These are phyloP conservation scores for Penicillium nordicum DNA, from an alignment of 2,329 filamentous ascomycete species.

Conservation along the genomic window DNA sequence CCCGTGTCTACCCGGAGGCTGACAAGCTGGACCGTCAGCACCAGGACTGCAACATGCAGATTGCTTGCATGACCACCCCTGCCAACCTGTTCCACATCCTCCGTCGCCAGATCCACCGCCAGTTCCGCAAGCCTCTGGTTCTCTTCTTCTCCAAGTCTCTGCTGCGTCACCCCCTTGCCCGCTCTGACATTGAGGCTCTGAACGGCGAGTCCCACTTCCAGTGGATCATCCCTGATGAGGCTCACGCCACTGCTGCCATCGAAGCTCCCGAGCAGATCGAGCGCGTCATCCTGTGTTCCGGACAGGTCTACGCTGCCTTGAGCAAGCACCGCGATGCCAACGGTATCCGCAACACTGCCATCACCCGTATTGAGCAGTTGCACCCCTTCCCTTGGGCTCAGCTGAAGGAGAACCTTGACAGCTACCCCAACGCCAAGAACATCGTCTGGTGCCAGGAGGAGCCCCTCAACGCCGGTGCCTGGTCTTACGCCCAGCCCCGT, in stretches of 20 bases:
- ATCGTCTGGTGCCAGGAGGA: conserved; percentile 98
- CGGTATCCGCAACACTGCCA: conserved; percentile 82
- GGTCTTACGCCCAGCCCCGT: conserved; percentile 95
- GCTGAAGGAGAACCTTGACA: conserved; percentile 92
- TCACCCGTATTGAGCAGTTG: conserved; percentile 94
- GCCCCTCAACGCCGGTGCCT: conserved; percentile 93
- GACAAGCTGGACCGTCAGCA: conserved; percentile 95
- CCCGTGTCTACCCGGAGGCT: conserved; percentile 79
- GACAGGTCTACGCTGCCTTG: conserved; percentile 88
- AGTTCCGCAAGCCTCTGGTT: conserved; percentile 97
- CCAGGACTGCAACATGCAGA: conserved; percentile 99
- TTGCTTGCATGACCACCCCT: conserved; percentile 94
- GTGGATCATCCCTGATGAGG: conserved; percentile 91
- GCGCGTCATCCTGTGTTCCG: conserved; percentile 88
- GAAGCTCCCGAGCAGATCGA: conserved; percentile 81
- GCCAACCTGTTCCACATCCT: conserved; percentile 95
- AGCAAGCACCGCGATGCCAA: conserved; percentile 87
- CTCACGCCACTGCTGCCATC: conserved; percentile 70
- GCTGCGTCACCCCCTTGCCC: conserved; percentile 87
- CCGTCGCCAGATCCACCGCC: conserved; percentile 95
- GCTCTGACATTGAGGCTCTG: conserved; percentile 88
- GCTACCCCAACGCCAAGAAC: conserved; percentile 94
- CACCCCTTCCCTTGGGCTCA: conserved; percentile 99
- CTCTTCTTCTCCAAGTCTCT: conserved; percentile 99
- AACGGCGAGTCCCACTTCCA: conserved; percentile 87